A percentile compares a stretch with the other conserved stretches of the same genome.
Evolutionary conservation across 768 basidiomycete genomes (phyloP).

Genomic region (Boletus vinaceobasis): DNA sequence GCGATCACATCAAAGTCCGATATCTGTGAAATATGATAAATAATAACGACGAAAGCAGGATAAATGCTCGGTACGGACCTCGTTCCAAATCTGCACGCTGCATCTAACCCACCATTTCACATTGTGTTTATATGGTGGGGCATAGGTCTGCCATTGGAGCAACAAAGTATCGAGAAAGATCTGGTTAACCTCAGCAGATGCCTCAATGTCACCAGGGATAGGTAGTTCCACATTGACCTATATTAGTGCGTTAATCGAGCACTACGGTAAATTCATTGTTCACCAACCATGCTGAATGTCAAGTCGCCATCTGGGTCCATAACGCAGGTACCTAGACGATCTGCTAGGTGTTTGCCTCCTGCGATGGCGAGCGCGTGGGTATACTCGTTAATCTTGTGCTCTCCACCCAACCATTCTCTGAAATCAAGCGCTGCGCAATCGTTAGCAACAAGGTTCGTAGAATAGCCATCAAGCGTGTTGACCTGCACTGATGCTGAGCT

Average conservation of each 20-base stretch:
- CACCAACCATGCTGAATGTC: constrained; percentile 65
- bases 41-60: neutral
- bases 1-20: constrained; percentile 33
- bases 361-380: constrained; percentile 64
- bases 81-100: constrained; percentile 32
- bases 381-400: constrained; percentile 66
- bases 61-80: constrained; percentile 16
- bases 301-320: constrained; percentile 61
- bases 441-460: neutral
- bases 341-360: constrained; percentile 60
- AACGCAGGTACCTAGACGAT: constrained; percentile 56
- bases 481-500: constrained; percentile 57
- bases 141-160: constrained; percentile 20
- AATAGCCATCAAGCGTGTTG: neutral
- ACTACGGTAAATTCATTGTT: neutral
- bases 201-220: constrained; percentile 24
- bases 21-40: constrained; percentile 15
- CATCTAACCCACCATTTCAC: constrained; percentile 33
- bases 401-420: constrained; percentile 71
- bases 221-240: constrained; percentile 44
- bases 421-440: constrained; percentile 61
- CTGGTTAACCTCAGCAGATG: constrained; percentile 8
- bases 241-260: neutral
- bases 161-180: constrained; percentile 20
- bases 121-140: constrained; percentile 21